Base-by-base conservation (phyloP, 2,329 filamentous ascomycete genomes). In the Xylariaceae sp. region DNA sequence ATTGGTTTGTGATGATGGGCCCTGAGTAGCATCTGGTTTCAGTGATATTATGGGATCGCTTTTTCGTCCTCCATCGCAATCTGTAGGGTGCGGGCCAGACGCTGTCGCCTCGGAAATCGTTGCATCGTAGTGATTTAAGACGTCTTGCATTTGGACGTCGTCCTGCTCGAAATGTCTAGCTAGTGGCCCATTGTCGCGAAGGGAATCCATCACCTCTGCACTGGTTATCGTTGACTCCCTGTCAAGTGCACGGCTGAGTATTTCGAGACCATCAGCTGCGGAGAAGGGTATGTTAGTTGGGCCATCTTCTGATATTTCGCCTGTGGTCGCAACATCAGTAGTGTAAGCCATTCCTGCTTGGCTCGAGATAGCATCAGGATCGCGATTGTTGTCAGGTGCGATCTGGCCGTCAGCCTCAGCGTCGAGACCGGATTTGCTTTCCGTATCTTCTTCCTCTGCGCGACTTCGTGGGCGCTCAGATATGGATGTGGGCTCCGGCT, bases 241-340 rank as follows among this genome's bases (percentile, higher is more conserved):
- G 44, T 70, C 65, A 23, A 69, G 56, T 10, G 30, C 58, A 48
- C 60, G 68, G 45, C 67, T 69, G 11, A 71, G 58, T 13, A 68
- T 65, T 51, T 70, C 69, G n/a, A 70, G 68, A 6, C 69, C 69
- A 15, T 70, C 67, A 45, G 67, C 67, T 18, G 67, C 68, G 11
- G 67, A 67, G 13, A 66, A 52, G 9, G 65, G 62, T 13, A 34
- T 37, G 7, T 18, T 34, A 48, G 41, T 13, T 34, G 51, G 30
- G 4, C 13, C 39, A 17, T 51, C 52, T 23, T 44, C 35, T n/a
- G 50, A 10, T 30, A 50, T 41, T 37, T 50, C 51, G 6, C 5
- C 53, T n/a, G 15, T 37, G 15, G 11, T 41, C 15, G 13, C 50
- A 53, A 18, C 23, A 23, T 11, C 41, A 9, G 17, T 18, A 17